Conservation (phyloP, 2,329 filamentous ascomycete species). For the Cucurbitaria berberidis region DNA sequence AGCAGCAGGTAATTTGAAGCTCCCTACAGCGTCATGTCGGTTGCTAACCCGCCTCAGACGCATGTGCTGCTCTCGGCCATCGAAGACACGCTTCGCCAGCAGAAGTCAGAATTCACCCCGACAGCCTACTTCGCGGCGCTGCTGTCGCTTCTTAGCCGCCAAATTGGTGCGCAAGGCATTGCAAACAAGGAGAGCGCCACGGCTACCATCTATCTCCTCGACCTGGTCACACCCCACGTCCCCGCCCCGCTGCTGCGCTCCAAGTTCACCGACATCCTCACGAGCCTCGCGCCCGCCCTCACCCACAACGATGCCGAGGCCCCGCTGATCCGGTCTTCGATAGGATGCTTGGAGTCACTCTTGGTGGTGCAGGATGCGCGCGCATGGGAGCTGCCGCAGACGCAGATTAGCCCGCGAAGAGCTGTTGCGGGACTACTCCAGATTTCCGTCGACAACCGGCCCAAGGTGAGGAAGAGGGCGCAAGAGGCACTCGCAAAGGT, state of each 20-base stretch:
- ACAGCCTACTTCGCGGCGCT: constrained; percentile 97
- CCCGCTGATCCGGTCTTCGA: constrained; percentile 82
- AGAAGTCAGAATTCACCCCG: constrained; percentile 80
- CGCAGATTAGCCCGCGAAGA: constrained; percentile 82
- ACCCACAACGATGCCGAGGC: constrained; percentile 83
- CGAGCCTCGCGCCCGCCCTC: constrained; percentile 82
- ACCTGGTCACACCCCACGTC: constrained; percentile 84
- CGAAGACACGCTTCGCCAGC: constrained; percentile 88
- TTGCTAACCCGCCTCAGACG: constrained; percentile 62
- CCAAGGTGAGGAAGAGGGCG: constrained; percentile 92
- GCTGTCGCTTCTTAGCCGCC: constrained; percentile 82
- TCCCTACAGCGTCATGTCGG: not conserved
- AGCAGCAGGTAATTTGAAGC: constrained; percentile 74
- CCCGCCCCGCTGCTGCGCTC: constrained; percentile 86
- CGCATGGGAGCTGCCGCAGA: constrained; percentile 85
- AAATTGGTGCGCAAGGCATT: constrained; percentile 68
- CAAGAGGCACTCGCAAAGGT: constrained; percentile 87
- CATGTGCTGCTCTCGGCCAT: constrained; percentile 87
- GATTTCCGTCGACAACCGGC: constrained; percentile 82
- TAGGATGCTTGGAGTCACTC: constrained; percentile 92
- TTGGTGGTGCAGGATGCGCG: constrained; percentile 85
- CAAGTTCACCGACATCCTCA: constrained; percentile 94
- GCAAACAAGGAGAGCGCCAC: constrained; percentile 82
- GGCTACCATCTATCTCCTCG: constrained; percentile 93
- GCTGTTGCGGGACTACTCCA: constrained; percentile 86